Base-by-base conservation (phyloP, 768 basidiomycete species). In the Pisolithus marmoratus region DNA sequence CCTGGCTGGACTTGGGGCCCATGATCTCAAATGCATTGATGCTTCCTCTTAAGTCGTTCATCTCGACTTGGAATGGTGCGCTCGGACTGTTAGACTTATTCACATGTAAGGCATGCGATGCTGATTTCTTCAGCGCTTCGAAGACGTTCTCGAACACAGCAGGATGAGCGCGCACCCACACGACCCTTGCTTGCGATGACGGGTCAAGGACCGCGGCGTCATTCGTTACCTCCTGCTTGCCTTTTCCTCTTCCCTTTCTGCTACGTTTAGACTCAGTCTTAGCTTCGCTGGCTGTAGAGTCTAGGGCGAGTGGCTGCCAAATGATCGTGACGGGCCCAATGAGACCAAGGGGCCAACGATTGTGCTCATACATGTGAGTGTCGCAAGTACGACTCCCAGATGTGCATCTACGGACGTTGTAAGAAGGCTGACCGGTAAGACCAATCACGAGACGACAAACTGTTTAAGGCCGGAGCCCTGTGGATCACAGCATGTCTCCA, bases 11-110 rank as follows among this genome's bases (percentile, higher is more conserved):
- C 63, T 83, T 87, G 3, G 90, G 90, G 3, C 95, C 95, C 74
- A 88, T 87, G 31, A 97, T 80, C 65, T 98, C 94, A 59, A 95
- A 95, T 5, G 83, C 75, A 54, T 88, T 89, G 40, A 92, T 59
- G 46, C 83, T 79, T 2, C 81, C 82, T 50, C 85, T 72, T 45
- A 94, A 65, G 63, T 94, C 89, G 7, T 77, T 74, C 15, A 94
- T 74, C 57, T 90, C 83, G 9, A 93, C 67, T 20, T 75, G 72
- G 12, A 58, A 63, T 4, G 56, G 46, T 22, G 55, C 52, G 2
- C 58, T 56, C 11, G 60, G 55, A 23, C 63, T 49, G 12, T 54
- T 59, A 47, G 58, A 55, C 49, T 60, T 69, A 23, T 63, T 63
- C 17, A 62, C 62, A 26, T 78, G 74, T 11, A 87, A 63, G 3